phyloP scores from a whole-genome alignment of 2,329 filamentous ascomycete genomes.

The Pseudogymnoascus verrucosus region DNA sequence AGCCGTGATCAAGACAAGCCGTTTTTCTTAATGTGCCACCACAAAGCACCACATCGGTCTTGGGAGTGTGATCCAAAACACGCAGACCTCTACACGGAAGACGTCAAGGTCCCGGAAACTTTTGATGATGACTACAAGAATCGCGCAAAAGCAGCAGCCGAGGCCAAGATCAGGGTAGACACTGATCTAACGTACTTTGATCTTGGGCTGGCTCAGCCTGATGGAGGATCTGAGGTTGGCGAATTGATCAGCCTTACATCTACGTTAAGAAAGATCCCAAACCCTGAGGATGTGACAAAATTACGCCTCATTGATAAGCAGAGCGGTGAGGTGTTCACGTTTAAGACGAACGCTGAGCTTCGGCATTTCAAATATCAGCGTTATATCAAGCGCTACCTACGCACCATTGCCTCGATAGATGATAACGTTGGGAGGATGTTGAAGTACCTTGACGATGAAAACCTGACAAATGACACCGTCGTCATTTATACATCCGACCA shows the following conservation, averaged over 20 bases:
- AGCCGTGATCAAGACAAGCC: constrained; percentile 30
- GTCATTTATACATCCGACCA: constrained; percentile 48
- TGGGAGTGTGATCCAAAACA: constrained; percentile 45
- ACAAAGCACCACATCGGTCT: constrained; percentile 45
- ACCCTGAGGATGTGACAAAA: constrained; percentile 27
- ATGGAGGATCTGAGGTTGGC: constrained; percentile 37
- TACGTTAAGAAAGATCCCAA: constrained; percentile 32
- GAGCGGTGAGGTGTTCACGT: constrained; percentile 38
- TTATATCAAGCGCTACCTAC: constrained; percentile 48
- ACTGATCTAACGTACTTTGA: constrained; percentile 45
- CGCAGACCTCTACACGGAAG: constrained; percentile 39
- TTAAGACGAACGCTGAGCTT: constrained; percentile 34
- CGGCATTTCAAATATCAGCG: constrained; percentile 48
- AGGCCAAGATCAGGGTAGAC: constrained; percentile 44
- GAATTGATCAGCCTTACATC: constrained; percentile 25
- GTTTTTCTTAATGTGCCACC: constrained; percentile 49
- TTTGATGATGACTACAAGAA: constrained; percentile 48
- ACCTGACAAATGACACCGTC: constrained; percentile 38
- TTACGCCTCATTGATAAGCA: constrained; percentile 38
- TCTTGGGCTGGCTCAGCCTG: constrained; percentile 43
- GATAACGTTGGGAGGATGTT: constrained; percentile 44
- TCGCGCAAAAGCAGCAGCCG: constrained; percentile 39
- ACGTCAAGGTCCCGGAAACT: constrained; percentile 40
- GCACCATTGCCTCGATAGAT: constrained; percentile 44
- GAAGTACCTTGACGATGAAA: constrained; percentile 36